Evolutionary conservation across 2,329 filamentous ascomycete species (phyloP).

Genomic region (Colletotrichum acutatum): DNA sequence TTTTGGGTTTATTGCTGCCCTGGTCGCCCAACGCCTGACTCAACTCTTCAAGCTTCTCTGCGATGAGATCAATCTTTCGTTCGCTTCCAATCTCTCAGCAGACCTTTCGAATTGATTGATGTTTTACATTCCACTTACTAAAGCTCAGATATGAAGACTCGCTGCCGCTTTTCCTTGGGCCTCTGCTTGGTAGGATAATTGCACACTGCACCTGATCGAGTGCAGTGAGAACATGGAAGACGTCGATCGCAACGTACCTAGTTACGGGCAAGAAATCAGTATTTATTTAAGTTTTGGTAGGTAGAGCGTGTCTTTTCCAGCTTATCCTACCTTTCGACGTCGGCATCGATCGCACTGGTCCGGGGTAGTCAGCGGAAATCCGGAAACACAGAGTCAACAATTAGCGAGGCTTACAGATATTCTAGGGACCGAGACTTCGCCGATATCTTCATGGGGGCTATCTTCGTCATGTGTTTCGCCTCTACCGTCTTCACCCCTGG

Average conservation of each 20-base stretch:
- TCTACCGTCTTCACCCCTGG: background rate
- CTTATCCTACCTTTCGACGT: conserved; percentile 18
- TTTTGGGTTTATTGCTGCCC: background rate
- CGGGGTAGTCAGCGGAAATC: background rate
- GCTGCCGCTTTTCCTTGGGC: conserved; percentile 16
- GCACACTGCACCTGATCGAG: conserved; percentile 5
- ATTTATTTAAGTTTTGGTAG: too few relatives aligned
- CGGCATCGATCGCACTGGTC: conserved; percentile 28
- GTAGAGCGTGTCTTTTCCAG: too few relatives aligned
- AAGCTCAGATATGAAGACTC: conserved; percentile 19
- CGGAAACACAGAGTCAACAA: background rate
- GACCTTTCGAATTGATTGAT: background rate
- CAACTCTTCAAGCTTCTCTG: conserved; percentile 25
- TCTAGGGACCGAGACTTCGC: background rate
- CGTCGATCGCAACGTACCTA: conserved; percentile 25
- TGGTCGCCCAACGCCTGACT: background rate
- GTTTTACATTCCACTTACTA: conserved; percentile 5
- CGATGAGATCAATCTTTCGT: conserved; percentile 17
- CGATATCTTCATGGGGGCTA: background rate
- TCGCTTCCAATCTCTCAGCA: background rate
- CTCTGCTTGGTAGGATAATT: conserved; percentile 16
- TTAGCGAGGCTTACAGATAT: background rate
- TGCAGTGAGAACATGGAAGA: conserved; percentile 22
- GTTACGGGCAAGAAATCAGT: background rate
- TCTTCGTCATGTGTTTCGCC: background rate